These are phyloP conservation scores for Hypoxylon sp. DNA, from an alignment of 2,329 filamentous ascomycete genomes.

Conservation along the genomic window DNA sequence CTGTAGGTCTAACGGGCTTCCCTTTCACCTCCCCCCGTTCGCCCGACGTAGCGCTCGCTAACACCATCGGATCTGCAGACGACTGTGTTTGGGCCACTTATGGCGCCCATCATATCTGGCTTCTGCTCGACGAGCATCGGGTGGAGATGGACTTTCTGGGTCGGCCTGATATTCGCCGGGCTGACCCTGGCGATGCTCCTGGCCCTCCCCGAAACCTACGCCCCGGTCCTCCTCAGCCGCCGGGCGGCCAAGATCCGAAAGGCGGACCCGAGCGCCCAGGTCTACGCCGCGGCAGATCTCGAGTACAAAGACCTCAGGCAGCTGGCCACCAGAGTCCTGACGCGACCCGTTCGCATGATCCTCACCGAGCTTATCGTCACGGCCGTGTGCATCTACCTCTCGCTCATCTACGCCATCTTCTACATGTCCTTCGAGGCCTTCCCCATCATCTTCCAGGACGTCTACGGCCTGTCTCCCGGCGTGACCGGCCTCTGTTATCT, in stretches of 20 bases:
- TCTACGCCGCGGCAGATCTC: constrained; percentile 69
- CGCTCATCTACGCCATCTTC: constrained; percentile 71
- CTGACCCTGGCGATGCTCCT: constrained; percentile 65
- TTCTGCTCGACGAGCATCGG: constrained; percentile 65
- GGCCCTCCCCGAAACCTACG: constrained; percentile 72
- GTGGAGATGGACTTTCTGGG: constrained; percentile 77
- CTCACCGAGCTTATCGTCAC: constrained; percentile 76
- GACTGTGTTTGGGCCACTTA: constrained; percentile 71
- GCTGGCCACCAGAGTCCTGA: constrained; percentile 73
- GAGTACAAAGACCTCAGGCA: constrained; percentile 65
- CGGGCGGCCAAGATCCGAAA: constrained; percentile 66
- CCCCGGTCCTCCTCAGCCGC: constrained; percentile 63
- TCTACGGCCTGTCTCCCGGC: constrained; percentile 71
- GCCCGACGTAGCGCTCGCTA: constrained; percentile 14
- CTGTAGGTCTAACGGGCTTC: constrained; percentile 51
- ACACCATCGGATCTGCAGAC: constrained; percentile 50
- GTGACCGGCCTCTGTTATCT: constrained; percentile 73
- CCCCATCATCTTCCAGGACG: constrained; percentile 69
- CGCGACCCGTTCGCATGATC: constrained; percentile 76
- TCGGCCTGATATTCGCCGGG: constrained; percentile 73
- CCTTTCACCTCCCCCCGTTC: neutral
- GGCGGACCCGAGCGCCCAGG: constrained; percentile 58
- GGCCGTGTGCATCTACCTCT: constrained; percentile 73
- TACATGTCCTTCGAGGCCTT: constrained; percentile 82
- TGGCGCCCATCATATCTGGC: constrained; percentile 71